Base-by-base conservation (phyloP, 495 filamentous ascomycete genomes). In the Halenospora varia region DNA sequence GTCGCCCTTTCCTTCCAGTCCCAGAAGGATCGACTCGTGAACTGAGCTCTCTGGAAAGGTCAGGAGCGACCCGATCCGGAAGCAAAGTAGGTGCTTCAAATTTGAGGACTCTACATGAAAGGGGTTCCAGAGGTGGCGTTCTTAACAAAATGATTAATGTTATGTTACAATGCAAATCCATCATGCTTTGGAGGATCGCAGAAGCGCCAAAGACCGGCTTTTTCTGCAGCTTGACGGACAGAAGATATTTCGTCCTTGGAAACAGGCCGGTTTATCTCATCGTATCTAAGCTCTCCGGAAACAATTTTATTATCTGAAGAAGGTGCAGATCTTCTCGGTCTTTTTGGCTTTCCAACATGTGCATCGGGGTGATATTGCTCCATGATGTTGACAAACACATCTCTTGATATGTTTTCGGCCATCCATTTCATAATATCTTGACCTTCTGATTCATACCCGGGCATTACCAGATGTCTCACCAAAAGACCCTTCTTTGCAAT, bases 341-440 rank as follows among this genome's bases (percentile, higher is more conserved):
- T 24, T 48, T 70, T 80, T 46, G 75, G 72, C 72, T 85, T 89
- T 23, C 88, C 88, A 2, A 91, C 87, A 75, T 92, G 81, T 10
- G 88, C 87, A 65, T 84, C 80, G 0, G 87, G 86, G 56, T 82
- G 81, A 66, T 90, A 92, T 71, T 90, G 88, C 73, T 91, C 87
- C 88, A 87, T 87, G 57, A 88, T 81, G 65, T 87, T 79, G 51
- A 88, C 77, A 68, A 88, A 89, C 17, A 85, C 70, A 68, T 91
- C 88, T 63, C 62, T 75, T 20, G 83, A 88, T 1, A 91, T 77
- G 54, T 89, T 79, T 53, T 73, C 69, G 0, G 82, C 86, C 25
- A 92, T 71, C 79, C 85, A 92, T 51, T 66, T 71, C 74, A 91
- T 83, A 58, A 92, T 92, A 61, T 82, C 70, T 29, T 72, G 63